Percentiles rank a stretch among this genome's conserved stretches.
Evolutionary conservation across 306 rosid species (phyloP).

Genomic region (Erythrophleum fordii): DNA sequence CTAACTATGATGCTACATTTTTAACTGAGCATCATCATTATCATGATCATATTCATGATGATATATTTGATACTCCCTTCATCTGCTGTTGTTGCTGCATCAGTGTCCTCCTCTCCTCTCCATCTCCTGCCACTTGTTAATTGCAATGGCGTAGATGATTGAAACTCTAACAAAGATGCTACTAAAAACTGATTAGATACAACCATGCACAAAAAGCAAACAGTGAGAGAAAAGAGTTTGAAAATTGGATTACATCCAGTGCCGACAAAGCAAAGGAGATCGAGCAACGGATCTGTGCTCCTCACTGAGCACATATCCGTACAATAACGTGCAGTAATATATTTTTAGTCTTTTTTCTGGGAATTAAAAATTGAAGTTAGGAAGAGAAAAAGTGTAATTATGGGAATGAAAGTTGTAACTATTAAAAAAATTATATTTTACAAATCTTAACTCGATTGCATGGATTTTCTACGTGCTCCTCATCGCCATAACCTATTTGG

Average conservation of each 20-base stretch:
- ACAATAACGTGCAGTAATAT: no score
- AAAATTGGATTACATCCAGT: conserved; percentile 72
- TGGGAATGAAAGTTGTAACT: no score
- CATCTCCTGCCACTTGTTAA: conserved; percentile 63
- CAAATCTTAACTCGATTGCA: no score
- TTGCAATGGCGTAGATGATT: conserved; percentile 58
- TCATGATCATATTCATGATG: no score
- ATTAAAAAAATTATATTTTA: no score
- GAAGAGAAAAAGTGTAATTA: no score
- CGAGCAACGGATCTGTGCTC: no score
- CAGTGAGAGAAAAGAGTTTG: not conserved
- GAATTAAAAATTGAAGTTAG: no score
- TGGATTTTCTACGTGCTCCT: no score
- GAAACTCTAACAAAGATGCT: conserved; percentile 15
- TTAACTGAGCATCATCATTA: not conserved
- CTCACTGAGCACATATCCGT: no score
- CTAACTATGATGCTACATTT: not conserved
- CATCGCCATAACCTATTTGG: no score
- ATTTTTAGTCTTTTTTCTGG: no score
- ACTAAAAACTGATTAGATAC: not conserved
- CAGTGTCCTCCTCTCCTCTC: conserved; percentile 57
- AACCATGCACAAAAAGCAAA: not conserved
- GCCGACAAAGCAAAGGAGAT: conserved; percentile 70
- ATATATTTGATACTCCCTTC: conserved; percentile 13
- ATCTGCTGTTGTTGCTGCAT: conserved; percentile 38